These are phyloP conservation scores for Umbilicus rupestris DNA, from an alignment of 164 flowering plant species.

Conservation along the genomic window DNA sequence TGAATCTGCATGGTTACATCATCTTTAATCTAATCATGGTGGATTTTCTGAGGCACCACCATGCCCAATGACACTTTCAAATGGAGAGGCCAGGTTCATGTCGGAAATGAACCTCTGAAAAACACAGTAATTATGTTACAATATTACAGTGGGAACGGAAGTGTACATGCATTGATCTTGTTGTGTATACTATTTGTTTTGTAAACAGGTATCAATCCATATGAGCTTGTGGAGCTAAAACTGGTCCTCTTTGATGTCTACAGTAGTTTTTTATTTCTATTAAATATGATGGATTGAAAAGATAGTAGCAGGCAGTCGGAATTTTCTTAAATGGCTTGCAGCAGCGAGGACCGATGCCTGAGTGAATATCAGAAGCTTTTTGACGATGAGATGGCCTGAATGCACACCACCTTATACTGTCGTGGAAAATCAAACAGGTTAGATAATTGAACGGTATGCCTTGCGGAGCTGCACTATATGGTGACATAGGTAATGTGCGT, in stretches of 20 bases:
- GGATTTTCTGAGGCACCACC: background rate
- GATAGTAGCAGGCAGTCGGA: background rate
- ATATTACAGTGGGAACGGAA: background rate
- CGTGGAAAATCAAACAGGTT: background rate
- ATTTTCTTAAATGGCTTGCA: background rate
- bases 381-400: background rate
- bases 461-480: background rate
- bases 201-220: background rate
- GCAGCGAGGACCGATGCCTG: conserved; percentile 2
- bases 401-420: background rate
- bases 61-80: background rate
- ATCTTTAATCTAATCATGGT: background rate
- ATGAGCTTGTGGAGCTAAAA: background rate
- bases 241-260: background rate
- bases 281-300: background rate
- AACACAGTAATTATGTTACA: background rate
- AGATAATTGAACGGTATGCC: background rate
- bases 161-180: background rate
- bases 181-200: background rate
- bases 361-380: background rate
- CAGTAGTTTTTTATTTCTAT: background rate
- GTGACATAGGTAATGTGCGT: background rate
- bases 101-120: background rate
- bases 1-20: background rate
- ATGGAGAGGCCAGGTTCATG: background rate